Conservation (phyloP, 192 early-diverging fungal species). For the Coemansia sp. region DNA sequence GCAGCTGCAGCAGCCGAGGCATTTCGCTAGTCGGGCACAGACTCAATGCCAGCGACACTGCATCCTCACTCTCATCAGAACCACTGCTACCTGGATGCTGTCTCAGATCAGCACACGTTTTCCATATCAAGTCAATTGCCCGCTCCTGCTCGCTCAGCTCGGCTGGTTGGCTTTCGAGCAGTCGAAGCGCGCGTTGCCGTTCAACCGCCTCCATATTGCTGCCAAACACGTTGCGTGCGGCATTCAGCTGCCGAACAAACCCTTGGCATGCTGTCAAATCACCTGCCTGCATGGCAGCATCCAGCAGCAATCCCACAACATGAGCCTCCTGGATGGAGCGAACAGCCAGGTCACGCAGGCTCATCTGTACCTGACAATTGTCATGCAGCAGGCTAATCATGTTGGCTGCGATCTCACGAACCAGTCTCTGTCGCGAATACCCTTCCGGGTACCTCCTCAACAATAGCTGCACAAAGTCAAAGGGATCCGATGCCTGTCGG, state of each 20-base stretch:
- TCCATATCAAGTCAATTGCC: slow-evolving; percentile 25
- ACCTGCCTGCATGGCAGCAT: slow-evolving; percentile 8
- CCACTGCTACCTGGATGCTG: not conserved
- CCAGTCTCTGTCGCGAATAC: slow-evolving; percentile 21
- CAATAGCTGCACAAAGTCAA: slow-evolving; percentile 12
- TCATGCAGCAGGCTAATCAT: slow-evolving; percentile 2
- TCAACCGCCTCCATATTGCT: slow-evolving; percentile 10
- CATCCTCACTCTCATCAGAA: slow-evolving; percentile 16
- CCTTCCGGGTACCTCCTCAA: slow-evolving; percentile 17
- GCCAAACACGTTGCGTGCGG: slow-evolving; percentile 12
- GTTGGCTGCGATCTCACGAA: slow-evolving; percentile 20
- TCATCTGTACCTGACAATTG: not conserved
- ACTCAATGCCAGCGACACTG: slow-evolving; percentile 28
- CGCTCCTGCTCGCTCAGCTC: slow-evolving; percentile 15
- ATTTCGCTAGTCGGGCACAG: slow-evolving; percentile 29
- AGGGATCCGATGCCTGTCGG: slow-evolving; percentile 20
- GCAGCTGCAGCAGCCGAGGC: slow-evolving; percentile 18
- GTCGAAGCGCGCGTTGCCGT: slow-evolving; percentile 8
- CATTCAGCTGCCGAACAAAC: slow-evolving; percentile 27
- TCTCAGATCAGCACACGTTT: slow-evolving; percentile 10
- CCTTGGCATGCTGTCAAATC: slow-evolving; percentile 16
- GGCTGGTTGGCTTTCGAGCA: slow-evolving; percentile 1
- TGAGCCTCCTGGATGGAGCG: slow-evolving; percentile 17
- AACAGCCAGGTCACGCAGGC: slow-evolving; percentile 19
- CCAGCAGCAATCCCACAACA: slow-evolving; percentile 23